Base-by-base conservation (phyloP, 2,329 filamentous ascomycete genomes). In the Talaromyces marneffei region DNA sequence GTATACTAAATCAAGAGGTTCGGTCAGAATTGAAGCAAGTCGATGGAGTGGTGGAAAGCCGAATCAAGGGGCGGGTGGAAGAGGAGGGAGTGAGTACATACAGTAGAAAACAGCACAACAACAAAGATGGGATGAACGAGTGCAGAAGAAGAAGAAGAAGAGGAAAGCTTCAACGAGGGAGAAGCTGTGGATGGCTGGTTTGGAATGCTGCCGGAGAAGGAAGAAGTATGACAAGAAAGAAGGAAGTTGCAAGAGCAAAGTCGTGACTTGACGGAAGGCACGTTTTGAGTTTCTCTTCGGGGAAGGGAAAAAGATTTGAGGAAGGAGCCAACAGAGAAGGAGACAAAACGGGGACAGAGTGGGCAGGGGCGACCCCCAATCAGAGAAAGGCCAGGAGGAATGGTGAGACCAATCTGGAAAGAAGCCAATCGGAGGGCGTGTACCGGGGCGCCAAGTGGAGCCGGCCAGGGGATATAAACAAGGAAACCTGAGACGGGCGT, bases 71-170 rank as follows among this genome's bases (percentile, higher is more conserved):
- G 59, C 46, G 27, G 42, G 8, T 20, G 33, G 27, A 20, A 23
- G 29, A 31, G 16, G 35, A 53, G 46, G 29, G 5, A 46, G 27
- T 12, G 18, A 56, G 33, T 63, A 59, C 63, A 65, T 65, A 63
- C 63, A 62, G 12, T 37, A 40, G 31, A 64, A 64, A 64, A 62
- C 62, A 64, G 66, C 67, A 66, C 44, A 50, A 20, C 53, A 53
- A 56, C 37, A 66, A 66, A 65, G 62, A 27, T 40, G 62, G 65
- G 62, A 57, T 66, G 65, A 74, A 75, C 70, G 73, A 75, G 69
- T 71, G 74, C 64, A 66, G 62, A 66, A 66, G 69, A 67, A 66
- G 65, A n/a, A n/a, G n/a, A n/a, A n/a, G 68, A 66, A 61, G 56
- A 65, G 65, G 64, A 64, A 46, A 16, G 39, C 65, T 70, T 69